Percentiles rank a stretch among this genome's conserved stretches.
These are phyloP conservation scores for Taphrina wiesneri DNA, from an alignment of 1,139 yeast genomes.

Conservation along the genomic window DNA sequence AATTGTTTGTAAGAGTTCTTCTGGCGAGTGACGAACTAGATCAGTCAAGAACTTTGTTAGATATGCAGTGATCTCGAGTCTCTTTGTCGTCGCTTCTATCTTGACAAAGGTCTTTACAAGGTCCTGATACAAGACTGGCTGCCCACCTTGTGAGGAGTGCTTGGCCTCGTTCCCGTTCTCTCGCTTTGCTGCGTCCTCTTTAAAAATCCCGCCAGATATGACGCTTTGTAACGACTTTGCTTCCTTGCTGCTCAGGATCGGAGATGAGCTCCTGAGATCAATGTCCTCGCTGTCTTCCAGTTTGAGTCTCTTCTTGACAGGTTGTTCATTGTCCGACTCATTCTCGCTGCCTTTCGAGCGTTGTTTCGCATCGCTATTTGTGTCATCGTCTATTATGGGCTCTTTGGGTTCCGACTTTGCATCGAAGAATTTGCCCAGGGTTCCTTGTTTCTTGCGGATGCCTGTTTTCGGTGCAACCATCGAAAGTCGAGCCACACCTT, in stretches of 20 bases:
- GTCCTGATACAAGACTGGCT: constrained; percentile 21
- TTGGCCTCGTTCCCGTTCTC: not conserved
- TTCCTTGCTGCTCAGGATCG: not conserved
- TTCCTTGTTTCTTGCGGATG: constrained; percentile 10
- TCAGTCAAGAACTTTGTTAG: constrained; percentile 39
- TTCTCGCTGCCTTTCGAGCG: not conserved
- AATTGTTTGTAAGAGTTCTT: constrained; percentile 38
- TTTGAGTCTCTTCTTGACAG: not conserved
- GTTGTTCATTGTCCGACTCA: not conserved
- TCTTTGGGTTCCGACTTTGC: constrained; percentile 3
- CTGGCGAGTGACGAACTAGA: constrained; percentile 36
- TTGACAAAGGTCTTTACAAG: constrained; percentile 37
- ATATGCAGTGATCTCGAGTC: constrained; percentile 39
- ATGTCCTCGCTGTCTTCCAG: not conserved
- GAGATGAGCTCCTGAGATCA: not conserved
- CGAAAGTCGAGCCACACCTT: not conserved
- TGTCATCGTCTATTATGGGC: not conserved
- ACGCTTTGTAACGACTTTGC: constrained; percentile 1
- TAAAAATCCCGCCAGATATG: not conserved
- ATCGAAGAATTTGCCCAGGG: constrained; percentile 15
- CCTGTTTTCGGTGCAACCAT: constrained; percentile 14
- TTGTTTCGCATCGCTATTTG: not conserved
- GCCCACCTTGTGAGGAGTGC: not conserved
- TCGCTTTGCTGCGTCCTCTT: not conserved
- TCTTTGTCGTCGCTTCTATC: constrained; percentile 40